phyloP scores from a whole-genome alignment of 495 filamentous ascomycete species.

The Aspergillus steynii region DNA sequence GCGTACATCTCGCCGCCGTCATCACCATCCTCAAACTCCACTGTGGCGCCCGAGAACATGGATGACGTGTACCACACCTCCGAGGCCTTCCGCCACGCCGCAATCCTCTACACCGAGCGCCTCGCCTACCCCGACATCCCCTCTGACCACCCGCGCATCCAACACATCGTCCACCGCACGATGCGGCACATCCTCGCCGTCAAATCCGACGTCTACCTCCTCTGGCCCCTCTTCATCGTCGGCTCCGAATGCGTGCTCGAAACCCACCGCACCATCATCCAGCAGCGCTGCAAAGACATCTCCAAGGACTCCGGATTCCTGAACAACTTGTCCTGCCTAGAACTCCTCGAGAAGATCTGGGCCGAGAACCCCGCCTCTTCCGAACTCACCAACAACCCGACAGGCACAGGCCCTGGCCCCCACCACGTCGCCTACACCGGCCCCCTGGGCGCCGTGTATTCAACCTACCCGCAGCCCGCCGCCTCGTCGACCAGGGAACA shows the following conservation, averaged over 20 bases:
- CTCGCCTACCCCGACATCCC: conserved; percentile 77
- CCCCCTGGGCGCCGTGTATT: background rate
- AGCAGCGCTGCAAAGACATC: conserved; percentile 79
- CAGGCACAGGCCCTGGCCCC: background rate
- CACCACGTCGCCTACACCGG: conserved; percentile 8
- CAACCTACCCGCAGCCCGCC: background rate
- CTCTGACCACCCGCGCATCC: conserved; percentile 75
- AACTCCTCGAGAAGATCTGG: conserved; percentile 87
- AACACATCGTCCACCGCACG: conserved; percentile 76
- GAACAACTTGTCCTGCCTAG: conserved; percentile 85
- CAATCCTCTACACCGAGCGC: conserved; percentile 87
- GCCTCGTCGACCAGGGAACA: conserved; percentile 24
- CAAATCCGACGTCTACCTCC: conserved; percentile 80
- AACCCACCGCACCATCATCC: conserved; percentile 73
- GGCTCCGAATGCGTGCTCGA: conserved; percentile 89
- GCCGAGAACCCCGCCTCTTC: conserved; percentile 44
- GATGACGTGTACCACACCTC: conserved; percentile 67
- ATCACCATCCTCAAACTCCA: conserved; percentile 26
- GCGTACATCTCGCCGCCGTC: conserved; percentile 34
- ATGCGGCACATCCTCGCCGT: conserved; percentile 80
- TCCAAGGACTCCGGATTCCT: conserved; percentile 86
- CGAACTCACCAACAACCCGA: conserved; percentile 20
- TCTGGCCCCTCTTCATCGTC: conserved; percentile 92
- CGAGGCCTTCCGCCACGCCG: conserved; percentile 86
- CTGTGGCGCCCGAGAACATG: conserved; percentile 39